phyloP scores from a whole-genome alignment of 345 rosid species.

The Brassica rapa region DNA sequence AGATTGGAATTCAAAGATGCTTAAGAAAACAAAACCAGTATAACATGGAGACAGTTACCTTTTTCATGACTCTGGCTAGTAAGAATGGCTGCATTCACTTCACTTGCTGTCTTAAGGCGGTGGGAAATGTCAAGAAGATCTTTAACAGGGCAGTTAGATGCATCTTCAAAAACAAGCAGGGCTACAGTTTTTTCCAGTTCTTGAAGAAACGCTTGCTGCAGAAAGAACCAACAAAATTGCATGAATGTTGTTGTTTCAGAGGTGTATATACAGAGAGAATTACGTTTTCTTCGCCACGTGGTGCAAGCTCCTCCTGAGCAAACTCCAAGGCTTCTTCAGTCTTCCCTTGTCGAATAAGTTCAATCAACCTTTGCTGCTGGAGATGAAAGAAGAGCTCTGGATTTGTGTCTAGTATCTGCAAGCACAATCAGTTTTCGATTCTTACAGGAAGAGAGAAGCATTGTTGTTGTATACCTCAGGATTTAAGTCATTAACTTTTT shows the following conservation, averaged over 20 bases:
- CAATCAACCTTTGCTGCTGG: constrained; percentile 97
- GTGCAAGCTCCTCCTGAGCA: constrained; percentile 99
- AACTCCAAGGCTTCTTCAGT: constrained; percentile 94
- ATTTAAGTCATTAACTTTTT: constrained; percentile 90
- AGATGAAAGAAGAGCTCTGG: constrained; percentile 98
- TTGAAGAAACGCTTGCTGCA: constrained; percentile 81
- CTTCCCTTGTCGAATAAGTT: constrained; percentile 87
- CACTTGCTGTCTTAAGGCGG: constrained; percentile 93
- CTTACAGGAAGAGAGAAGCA: constrained; percentile 12
- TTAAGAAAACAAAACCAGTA: not conserved
- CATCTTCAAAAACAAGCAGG: constrained; percentile 87
- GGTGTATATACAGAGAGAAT: constrained; percentile 21
- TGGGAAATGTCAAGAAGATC: constrained; percentile 90
- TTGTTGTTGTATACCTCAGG: constrained; percentile 60
- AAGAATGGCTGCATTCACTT: constrained; percentile 96
- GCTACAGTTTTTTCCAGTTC: constrained; percentile 96
- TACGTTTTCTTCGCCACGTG: constrained; percentile 96
- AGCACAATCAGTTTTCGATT: not conserved
- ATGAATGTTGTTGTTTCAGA: too few species aligned
- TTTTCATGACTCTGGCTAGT: constrained; percentile 98
- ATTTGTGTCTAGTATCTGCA: constrained; percentile 88
- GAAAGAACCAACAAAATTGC: constrained; percentile 26
- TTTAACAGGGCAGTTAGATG: constrained; percentile 81
- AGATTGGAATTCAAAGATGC: not conserved
- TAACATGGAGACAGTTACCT: constrained; percentile 56